Percentiles rank a stretch among this genome's conserved stretches.
phyloP scores from a whole-genome alignment of 805 yeast genomes.

The Lipomyces chichibuensis region DNA sequence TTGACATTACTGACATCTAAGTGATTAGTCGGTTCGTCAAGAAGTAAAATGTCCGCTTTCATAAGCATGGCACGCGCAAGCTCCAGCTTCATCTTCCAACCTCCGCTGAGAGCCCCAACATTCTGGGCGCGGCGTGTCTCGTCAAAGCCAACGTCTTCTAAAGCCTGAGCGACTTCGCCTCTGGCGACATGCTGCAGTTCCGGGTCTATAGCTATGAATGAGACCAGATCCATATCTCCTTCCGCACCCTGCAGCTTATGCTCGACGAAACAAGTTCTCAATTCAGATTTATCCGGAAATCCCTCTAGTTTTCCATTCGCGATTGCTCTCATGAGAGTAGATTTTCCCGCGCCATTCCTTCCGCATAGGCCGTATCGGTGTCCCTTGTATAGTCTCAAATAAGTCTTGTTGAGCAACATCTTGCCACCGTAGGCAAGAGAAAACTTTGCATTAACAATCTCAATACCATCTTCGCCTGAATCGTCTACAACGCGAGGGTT shows the following conservation, averaged over 20 bases:
- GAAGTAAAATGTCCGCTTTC: slow-evolving; percentile 90
- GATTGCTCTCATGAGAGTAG: slow-evolving; percentile 95
- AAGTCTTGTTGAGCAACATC: slow-evolving; percentile 93
- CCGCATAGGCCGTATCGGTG: slow-evolving; percentile 98
- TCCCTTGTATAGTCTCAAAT: slow-evolving; percentile 82
- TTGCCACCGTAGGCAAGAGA: slow-evolving; percentile 97
- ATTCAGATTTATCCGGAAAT: slow-evolving; percentile 84
- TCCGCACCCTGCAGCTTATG: slow-evolving; percentile 95
- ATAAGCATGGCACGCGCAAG: slow-evolving; percentile 98
- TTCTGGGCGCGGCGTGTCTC: slow-evolving; percentile 86
- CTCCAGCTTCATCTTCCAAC: slow-evolving; percentile 99
- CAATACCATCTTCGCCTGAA: slow-evolving; percentile 58
- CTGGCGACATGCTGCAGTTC: slow-evolving; percentile 62
- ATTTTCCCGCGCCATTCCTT: slow-evolving; percentile 98
- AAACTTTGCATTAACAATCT: slow-evolving; percentile 90
- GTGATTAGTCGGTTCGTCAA: slow-evolving; percentile 99
- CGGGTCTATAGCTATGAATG: slow-evolving; percentile 87
- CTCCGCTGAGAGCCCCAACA: slow-evolving; percentile 95
- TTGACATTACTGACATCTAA: slow-evolving; percentile 91
- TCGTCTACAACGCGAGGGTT: slow-evolving; percentile 29
- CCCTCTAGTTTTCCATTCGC: slow-evolving; percentile 97
- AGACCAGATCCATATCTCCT: slow-evolving; percentile 83
- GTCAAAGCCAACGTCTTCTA: slow-evolving; percentile 86
- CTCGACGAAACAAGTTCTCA: slow-evolving; percentile 95
- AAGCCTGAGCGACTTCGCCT: slow-evolving; percentile 74